These are phyloP conservation scores for Alternaria consortialis DNA, from an alignment of 2,329 filamentous ascomycete genomes.

Conservation along the genomic window DNA sequence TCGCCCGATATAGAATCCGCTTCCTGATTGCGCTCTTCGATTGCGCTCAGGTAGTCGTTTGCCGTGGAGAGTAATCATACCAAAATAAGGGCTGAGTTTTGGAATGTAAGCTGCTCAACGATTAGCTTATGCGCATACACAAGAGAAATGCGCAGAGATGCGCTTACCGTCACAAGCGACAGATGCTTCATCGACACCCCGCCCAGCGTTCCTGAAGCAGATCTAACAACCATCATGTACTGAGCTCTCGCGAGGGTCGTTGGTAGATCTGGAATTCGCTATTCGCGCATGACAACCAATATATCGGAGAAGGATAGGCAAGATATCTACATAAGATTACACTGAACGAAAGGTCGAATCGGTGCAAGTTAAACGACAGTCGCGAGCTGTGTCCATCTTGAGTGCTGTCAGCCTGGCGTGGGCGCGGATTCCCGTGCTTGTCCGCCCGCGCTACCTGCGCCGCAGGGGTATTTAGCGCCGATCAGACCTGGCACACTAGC, in stretches of 20 bases:
- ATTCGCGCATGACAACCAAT: background rate
- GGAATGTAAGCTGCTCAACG: constrained; percentile 71
- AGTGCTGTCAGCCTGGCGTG: background rate
- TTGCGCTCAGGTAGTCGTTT: constrained; percentile 3
- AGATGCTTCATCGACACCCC: constrained; percentile 74
- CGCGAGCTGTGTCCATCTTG: background rate
- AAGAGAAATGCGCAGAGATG: background rate
- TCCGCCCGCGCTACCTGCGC: background rate
- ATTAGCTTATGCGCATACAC: constrained; percentile 28
- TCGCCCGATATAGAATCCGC: background rate
- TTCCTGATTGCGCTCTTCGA: background rate
- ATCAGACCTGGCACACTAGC: background rate
- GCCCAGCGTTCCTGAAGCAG: constrained; percentile 34
- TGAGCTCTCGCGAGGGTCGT: background rate
- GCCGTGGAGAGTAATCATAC: constrained; percentile 54
- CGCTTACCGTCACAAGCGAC: constrained; percentile 69
- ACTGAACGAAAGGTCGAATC: background rate
- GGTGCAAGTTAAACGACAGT: background rate
- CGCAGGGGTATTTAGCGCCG: background rate
- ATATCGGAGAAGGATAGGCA: background rate
- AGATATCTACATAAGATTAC: background rate
- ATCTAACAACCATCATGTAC: constrained; percentile 15
- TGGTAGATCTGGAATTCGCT: background rate
- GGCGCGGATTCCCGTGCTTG: background rate
- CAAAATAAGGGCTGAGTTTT: constrained; percentile 81